Evolutionary conservation across 163 green algal genomes (phyloP), one percentile per base, ranked within the genome.

Genomic region (Chlorella variabilis): DNA sequence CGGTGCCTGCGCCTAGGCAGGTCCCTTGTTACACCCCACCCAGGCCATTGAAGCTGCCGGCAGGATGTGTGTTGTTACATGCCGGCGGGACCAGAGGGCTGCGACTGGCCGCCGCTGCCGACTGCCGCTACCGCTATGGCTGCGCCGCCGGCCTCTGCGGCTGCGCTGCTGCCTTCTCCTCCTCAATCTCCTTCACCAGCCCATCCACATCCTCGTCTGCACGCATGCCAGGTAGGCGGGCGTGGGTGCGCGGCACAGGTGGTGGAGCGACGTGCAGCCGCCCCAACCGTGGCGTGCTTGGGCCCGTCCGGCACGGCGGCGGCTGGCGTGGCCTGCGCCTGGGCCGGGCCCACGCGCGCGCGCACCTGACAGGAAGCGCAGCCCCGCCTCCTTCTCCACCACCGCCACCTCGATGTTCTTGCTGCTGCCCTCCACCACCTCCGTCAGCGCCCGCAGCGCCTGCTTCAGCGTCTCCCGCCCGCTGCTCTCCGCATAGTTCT

Each of bases 361-460:
- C 67, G 8, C 68, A 67, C 71, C 71, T 36, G 49, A 77, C 51
- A 99, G 84, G 49, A 98, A 90, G 11, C 86, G 83, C 81, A 98
- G 84, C 38, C 89, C 87, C 31, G 67, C 84, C 25, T 89, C 90
- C 31, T 80, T 79, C 67, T 95, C 90, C 89, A 98, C 95, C 33
- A 98, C 92, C 33, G 86, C 85, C 29, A 97, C 70, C 89, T 99
- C 97, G 23, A 99, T 94, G 89, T 96, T 99, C 85, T 98, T 98
- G 87, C 91, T 93, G 83, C 91, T 90, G 31, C 93, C 92, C 83
- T 99, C 97, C 77, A 99, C 96, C 21, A 94, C 77, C 91, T 99
- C 97, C 81, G 96, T 95, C 18, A 99, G 87, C 36, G 97, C 94
- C 11, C 90, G 90, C 33, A 99, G 88, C 15, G 95, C 92, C 78